Base-by-base conservation (phyloP, 129 eudicot species). In the Gnaphalium uliginosum region DNA sequence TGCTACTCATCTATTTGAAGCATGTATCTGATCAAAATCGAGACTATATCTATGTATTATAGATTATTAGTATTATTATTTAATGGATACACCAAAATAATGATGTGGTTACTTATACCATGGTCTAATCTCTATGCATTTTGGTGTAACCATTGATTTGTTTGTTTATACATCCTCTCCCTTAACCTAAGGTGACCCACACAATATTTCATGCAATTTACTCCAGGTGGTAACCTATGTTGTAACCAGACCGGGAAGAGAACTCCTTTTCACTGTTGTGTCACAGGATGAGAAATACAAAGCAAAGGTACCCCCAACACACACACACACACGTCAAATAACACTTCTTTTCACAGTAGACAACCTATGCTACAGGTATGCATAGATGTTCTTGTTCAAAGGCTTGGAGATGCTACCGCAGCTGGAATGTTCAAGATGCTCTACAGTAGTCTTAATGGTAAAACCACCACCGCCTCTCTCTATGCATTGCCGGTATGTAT, bases 371-470 rank as follows among this genome's bases (percentile, higher is more conserved):
- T 27, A 27, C 82, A 92, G 98, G 94, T 92, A 23, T 92, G 92
- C 86, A 92, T 92, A 81, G 98, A 92, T 79, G 98, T 92, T 21
- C 81, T 92, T 66, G 96, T 92, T 72, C 98, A 92, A 83, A 81
- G 98, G 85, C 82, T 92, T 67, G 98, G 98, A 76, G 98, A 92
- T 83, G 98, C 96, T 68, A 86, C 91, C 60, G 98, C 98, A 29
- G 98, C 98, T 74, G 98, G 94, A 81, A 82, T 92, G 80, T 92
- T 84, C 86, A 89, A 88, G 84, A 66, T 89, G 57, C 82, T 92
- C 5, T 86, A 82, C 74, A 83, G 80, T 84, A 77, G 82, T 71
- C 76, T 86, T 4, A 75, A 84, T 29, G 94, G 90, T 65, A 84
- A 72, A 76, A 73, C 87, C 3, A 82, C 96, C 26, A 81, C 84